Percentiles rank a stretch among this genome's conserved stretches.
These are phyloP conservation scores for Naganishia vaughanmartiniae DNA, from an alignment of 768 basidiomycete genomes.

Conservation along the genomic window DNA sequence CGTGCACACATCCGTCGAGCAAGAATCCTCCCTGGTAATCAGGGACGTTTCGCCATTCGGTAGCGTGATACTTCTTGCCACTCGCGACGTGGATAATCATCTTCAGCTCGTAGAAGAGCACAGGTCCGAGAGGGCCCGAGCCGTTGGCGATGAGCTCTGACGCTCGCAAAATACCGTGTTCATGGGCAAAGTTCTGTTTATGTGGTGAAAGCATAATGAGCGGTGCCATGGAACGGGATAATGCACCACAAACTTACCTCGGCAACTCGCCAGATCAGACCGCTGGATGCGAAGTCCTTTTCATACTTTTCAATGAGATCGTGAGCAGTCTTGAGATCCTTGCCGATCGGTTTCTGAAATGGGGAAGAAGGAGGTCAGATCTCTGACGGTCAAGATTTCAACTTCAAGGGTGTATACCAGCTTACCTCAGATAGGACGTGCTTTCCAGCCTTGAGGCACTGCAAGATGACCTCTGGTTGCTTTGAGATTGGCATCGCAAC, in stretches of 20 bases:
- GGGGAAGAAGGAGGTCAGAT: not conserved
- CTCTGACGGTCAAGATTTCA: too few species aligned
- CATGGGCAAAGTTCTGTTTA: slow-evolving; percentile 33
- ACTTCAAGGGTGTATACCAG: not conserved
- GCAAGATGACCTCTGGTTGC: slow-evolving; percentile 68
- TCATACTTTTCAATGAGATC: slow-evolving; percentile 68
- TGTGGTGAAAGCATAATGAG: slow-evolving; percentile 50
- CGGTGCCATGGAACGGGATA: slow-evolving; percentile 46
- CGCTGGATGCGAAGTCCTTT: slow-evolving; percentile 63
- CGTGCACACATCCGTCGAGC: slow-evolving; percentile 57
- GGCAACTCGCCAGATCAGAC: slow-evolving; percentile 74
- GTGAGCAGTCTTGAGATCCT: slow-evolving; percentile 65
- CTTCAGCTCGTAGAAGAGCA: slow-evolving; percentile 65
- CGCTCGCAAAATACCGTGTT: slow-evolving; percentile 23
- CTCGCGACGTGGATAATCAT: slow-evolving; percentile 61
- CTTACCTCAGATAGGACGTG: slow-evolving; percentile 72
- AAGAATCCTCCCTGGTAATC: slow-evolving; percentile 65
- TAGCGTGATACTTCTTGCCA: slow-evolving; percentile 73
- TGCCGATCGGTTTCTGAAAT: slow-evolving; percentile 69
- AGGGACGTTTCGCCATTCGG: slow-evolving; percentile 77
- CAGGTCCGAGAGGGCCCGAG: slow-evolving; percentile 67
- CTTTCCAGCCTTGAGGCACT: slow-evolving; percentile 64
- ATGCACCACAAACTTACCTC: slow-evolving; percentile 59
- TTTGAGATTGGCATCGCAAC: slow-evolving; percentile 72
- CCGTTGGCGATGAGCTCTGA: slow-evolving; percentile 27